Conservation (phyloP, 805 yeast species). For the Candida sanyiensis region DNA sequence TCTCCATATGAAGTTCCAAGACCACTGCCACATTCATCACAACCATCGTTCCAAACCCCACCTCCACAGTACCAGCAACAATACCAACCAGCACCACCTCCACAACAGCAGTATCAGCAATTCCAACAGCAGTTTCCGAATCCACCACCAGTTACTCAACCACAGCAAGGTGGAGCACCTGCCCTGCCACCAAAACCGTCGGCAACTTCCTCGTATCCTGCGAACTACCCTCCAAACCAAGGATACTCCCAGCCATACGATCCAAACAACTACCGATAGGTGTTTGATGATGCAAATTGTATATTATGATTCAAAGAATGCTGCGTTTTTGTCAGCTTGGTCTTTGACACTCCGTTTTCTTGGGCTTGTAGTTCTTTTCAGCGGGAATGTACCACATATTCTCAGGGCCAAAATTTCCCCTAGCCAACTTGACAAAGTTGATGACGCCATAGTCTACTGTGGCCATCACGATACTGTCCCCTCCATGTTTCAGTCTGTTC, state of each 20-base stretch:
- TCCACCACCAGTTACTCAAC: conserved; percentile 8
- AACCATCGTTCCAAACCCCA: conserved; percentile 17
- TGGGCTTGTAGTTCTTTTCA: background rate
- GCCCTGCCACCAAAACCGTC: conserved; percentile 13
- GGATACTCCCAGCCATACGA: conserved; percentile 23
- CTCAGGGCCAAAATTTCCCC: conserved; percentile 10
- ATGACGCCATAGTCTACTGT: conserved; percentile 71
- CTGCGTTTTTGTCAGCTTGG: background rate
- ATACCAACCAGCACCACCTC: background rate
- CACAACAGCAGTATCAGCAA: too few relatives aligned
- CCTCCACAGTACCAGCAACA: conserved; percentile 7
- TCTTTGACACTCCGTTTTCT: conserved; percentile 1
- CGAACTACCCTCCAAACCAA: conserved; percentile 23
- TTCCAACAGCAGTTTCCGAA: conserved; percentile 3
- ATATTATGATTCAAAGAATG: background rate
- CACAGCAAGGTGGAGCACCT: conserved; percentile 16
- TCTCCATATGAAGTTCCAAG: conserved; percentile 10
- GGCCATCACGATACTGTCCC: conserved; percentile 50
- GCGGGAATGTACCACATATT: conserved; percentile 12
- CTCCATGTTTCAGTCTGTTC: conserved; percentile 45
- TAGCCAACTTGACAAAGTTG: conserved; percentile 33
- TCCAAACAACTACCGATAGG: conserved; percentile 15
- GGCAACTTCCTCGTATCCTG: conserved; percentile 27
- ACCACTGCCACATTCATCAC: conserved; percentile 9
- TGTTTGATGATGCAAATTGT: background rate